Evolutionary conservation across 1,284 basidiomycete genomes (phyloP).

Genomic region (Boletus semigastroideus): DNA sequence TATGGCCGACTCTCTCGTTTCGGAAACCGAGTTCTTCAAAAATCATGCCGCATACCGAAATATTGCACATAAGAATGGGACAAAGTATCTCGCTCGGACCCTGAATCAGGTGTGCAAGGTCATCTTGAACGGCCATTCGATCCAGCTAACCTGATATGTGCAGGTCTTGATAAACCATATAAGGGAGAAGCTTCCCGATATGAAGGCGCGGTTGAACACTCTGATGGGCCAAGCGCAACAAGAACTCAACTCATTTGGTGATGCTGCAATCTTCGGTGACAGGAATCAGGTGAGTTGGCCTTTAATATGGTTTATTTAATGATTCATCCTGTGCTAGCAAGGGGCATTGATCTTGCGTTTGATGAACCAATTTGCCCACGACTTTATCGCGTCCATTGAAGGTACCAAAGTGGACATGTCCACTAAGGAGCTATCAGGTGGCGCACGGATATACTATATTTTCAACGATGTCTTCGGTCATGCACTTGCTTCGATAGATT

Average conservation of each 20-base stretch:
- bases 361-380: conserved; percentile 99
- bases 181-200: conserved; percentile 97
- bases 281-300: conserved; percentile 68
- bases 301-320: conserved; percentile 7
- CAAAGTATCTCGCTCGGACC: conserved; percentile 91
- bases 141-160: not conserved
- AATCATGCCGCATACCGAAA: conserved; percentile 92
- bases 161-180: conserved; percentile 97
- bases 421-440: conserved; percentile 98
- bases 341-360: conserved; percentile 88
- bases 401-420: conserved; percentile 97
- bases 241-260: conserved; percentile 95
- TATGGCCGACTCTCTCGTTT: conserved; percentile 81
- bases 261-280: conserved; percentile 91
- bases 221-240: conserved; percentile 99
- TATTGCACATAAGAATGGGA: conserved; percentile 96
- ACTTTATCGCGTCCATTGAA: conserved; percentile 97
- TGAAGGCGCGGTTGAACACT: conserved; percentile 98
- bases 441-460: conserved; percentile 98
- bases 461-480: conserved; percentile 99
- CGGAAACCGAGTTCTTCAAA: conserved; percentile 92
- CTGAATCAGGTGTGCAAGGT: conserved; percentile 78
- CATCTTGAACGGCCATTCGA: not conserved
- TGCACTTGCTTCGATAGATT: conserved; percentile 88
- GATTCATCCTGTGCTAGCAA: conserved; percentile 47